Base-by-base conservation (phyloP, 768 basidiomycete species). In the Leucocoprinus birnbaumii region DNA sequence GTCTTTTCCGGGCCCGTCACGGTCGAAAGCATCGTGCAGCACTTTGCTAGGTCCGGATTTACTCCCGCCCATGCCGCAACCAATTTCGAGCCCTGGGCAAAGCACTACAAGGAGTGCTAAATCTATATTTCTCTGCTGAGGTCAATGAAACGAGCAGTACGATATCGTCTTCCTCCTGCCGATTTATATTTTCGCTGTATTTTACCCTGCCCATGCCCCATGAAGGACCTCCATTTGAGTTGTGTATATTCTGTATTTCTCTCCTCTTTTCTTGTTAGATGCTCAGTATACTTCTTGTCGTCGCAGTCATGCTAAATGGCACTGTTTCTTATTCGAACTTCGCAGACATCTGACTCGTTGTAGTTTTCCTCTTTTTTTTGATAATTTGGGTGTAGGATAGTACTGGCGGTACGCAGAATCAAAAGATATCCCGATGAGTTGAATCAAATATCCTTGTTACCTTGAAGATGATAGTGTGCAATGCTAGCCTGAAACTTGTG, bases 21-120 rank as follows among this genome's bases (percentile, higher is more conserved):
- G 19, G 63, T 62, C 37, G 71, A 72, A 37, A 64, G 57, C 51
- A 55, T 79, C 54, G 73, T 67, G 42, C 69, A 67, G 10, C 77
- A 79, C 61, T 74, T 77, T 63, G 73, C 77, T 4, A 55, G 63
- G 0, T 73, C 73, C 55, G 77, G 77, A 3, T 59, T 78, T 21
- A 72, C 73, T 3, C 65, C 69, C 14, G 58, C 65, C 13, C 59
- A 67, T 11, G 62, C 63, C 19, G 55, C 46, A 9, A 57, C 60
- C 44, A 60, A 60, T 10, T 53, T 61, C 25, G 68, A 70, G 51
- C 63, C 59, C n/a, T 61, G 63, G 60, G 59, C 61, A 13, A 58
- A 58, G 21, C 62, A 56, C 41, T 62, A 63, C 49, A 56, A 49
- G 48, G 35, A 43, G 48, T 49, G 44, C 34, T 59, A 7, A 50